Base-by-base conservation (phyloP, 1,139 yeast species). In the Yamadazyma dendronema region DNA sequence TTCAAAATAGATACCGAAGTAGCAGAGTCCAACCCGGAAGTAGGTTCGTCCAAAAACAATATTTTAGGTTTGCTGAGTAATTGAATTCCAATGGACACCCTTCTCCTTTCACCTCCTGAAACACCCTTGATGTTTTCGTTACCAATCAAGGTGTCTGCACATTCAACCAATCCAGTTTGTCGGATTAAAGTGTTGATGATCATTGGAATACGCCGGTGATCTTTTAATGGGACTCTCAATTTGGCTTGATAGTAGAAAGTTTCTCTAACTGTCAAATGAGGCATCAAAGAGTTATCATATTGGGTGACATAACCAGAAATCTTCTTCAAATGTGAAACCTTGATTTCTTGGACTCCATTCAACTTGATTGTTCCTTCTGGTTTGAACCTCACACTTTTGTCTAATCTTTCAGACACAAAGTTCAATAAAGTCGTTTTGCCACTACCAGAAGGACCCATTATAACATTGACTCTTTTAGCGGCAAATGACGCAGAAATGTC, bases 361-460 rank as follows among this genome's bases (percentile, higher is more conserved):
- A 58, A 42, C 4, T 40, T 37, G 4, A 68, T 52, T 4, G 43
- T 42, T 0, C 72, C 72, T 12, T 44, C 46, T 2, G 53, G 34
- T 3, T 45, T 33, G 33, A 53, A 65, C 2, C 46, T 49, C 1
- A 55, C 35, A 28, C 61, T 50, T 42, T 54, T 66, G 10, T 74
- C 70, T 61, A 82, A 56, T 41, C 95, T 66, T 16, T 82, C 79
- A 11, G 94, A 81, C 30, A 87, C 64, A 34, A 73, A 65, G 50
- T 84, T 86, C 39, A 87, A 61, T 22, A 86, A 58, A 0, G 95
- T 82, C 0, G 94, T 81, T 53, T 87, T 87, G 3, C 95, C 96
- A 5, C 89, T 80, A 0, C 95, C 95, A 1, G 94, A 84, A 0
- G 95, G 95, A 0, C 96, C 96, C 84, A 87, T 79, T 26, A 87